phyloP scores from a whole-genome alignment of 148 eudicot genomes.

The Camellia granthamiana region DNA sequence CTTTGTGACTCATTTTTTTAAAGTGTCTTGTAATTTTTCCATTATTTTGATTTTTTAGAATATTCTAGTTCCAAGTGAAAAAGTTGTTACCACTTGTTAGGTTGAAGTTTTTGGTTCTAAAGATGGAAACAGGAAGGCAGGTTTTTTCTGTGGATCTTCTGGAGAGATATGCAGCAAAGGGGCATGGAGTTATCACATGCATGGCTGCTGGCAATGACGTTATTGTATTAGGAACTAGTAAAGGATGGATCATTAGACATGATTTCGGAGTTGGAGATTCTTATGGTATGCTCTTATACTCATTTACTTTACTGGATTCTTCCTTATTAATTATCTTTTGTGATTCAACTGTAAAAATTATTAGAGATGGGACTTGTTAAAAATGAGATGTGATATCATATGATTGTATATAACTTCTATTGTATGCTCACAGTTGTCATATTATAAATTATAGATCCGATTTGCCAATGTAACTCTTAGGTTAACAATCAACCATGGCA shows the following conservation, averaged over 20 bases:
- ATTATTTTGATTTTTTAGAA: not conserved
- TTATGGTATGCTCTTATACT: slow-evolving; percentile 43
- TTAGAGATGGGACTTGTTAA: not conserved
- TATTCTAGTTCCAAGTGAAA: not conserved
- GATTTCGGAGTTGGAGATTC: slow-evolving; percentile 88
- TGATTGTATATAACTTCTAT: not conserved
- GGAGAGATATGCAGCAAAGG: slow-evolving; percentile 82
- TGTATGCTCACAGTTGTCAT: too few relatives aligned
- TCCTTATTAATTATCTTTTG: not conserved
- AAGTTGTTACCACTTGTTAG: slow-evolving; percentile 5
- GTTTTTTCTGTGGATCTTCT: slow-evolving; percentile 89
- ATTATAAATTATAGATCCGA: too few relatives aligned
- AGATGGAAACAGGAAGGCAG: slow-evolving; percentile 57
- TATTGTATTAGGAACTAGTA: slow-evolving; percentile 78
- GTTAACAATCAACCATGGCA: too few relatives aligned
- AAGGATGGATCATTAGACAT: slow-evolving; percentile 87
- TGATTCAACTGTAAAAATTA: not conserved
- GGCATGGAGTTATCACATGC: slow-evolving; percentile 82
- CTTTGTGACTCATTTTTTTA: not conserved
- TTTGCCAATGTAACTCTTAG: too few relatives aligned
- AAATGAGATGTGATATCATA: not conserved
- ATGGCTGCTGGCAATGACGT: slow-evolving; percentile 98
- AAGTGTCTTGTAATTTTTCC: not conserved
- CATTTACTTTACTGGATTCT: not conserved
- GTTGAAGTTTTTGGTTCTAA: slow-evolving; percentile 13